These are phyloP conservation scores for Fusarium continuum DNA, from an alignment of 2,329 filamentous ascomycete species.

Conservation along the genomic window DNA sequence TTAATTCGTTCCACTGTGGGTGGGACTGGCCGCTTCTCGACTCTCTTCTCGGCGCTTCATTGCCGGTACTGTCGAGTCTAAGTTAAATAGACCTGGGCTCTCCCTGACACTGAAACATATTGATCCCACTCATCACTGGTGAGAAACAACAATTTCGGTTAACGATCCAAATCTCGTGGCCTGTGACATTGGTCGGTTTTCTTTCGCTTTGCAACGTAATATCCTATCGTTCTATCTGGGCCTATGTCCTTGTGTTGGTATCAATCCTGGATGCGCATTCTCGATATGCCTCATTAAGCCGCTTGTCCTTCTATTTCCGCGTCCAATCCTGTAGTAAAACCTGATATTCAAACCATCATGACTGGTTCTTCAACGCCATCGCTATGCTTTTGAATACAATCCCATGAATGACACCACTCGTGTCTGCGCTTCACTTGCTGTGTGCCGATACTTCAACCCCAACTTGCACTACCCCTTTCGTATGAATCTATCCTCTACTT, in stretches of 20 bases:
- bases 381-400: conserved; percentile 34
- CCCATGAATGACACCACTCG: background rate
- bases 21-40: conserved; percentile 16
- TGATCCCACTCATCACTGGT: background rate
- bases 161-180: background rate
- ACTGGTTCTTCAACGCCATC: conserved; percentile 33
- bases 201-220: background rate
- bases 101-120: conserved; percentile 8
- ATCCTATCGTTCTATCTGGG: background rate
- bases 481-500: background rate
- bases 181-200: background rate
- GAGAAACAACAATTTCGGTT: conserved; percentile 20
- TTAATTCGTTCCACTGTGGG: conserved; percentile 6
- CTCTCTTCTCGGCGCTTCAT: conserved; percentile 17
- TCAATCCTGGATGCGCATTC: background rate
- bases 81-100: conserved; percentile 12
- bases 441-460: background rate
- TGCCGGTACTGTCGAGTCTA: conserved; percentile 13
- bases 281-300: background rate
- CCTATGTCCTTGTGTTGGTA: background rate
- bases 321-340: background rate
- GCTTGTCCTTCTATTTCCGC: background rate
- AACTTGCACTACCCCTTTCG: background rate
- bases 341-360: conserved; percentile 7
- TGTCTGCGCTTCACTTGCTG: background rate